Conservation (phyloP, 2,329 filamentous ascomycete species). For the Exophiala lecanii-corni region DNA sequence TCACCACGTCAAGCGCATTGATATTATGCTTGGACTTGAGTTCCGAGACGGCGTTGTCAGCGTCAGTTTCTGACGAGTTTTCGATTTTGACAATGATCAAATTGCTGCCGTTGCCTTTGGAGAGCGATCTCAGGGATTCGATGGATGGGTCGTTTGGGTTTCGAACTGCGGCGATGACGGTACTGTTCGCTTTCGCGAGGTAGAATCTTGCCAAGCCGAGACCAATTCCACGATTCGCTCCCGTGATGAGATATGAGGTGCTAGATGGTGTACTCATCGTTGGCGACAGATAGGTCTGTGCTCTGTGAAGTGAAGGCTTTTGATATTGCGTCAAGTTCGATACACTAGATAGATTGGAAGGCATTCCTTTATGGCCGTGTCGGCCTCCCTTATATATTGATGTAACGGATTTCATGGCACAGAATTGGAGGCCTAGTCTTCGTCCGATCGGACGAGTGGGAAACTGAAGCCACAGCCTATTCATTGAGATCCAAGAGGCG, state of each 20-base stretch:
- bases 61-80: constrained; percentile 32
- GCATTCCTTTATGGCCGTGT: too few species aligned
- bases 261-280: not conserved
- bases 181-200: constrained; percentile 36
- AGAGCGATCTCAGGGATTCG: constrained; percentile 29
- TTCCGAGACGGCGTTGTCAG: constrained; percentile 31
- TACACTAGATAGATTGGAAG: too few species aligned
- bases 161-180: constrained; percentile 25
- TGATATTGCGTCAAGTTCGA: too few species aligned
- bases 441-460: too few species aligned
- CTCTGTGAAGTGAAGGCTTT: too few species aligned
- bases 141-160: constrained; percentile 11
- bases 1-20: constrained; percentile 45
- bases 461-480: too few species aligned
- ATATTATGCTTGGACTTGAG: constrained; percentile 35
- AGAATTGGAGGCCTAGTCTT: too few species aligned
- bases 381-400: too few species aligned
- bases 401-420: too few species aligned
- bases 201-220: constrained; percentile 29
- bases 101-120: constrained; percentile 32
- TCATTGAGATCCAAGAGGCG: too few species aligned
- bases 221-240: constrained; percentile 35
- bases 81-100: constrained; percentile 45
- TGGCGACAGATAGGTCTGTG: not conserved
- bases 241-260: constrained; percentile 30